Base-by-base conservation (phyloP, 2,329 filamentous ascomycete species). In the Fusarium haematococcum region DNA sequence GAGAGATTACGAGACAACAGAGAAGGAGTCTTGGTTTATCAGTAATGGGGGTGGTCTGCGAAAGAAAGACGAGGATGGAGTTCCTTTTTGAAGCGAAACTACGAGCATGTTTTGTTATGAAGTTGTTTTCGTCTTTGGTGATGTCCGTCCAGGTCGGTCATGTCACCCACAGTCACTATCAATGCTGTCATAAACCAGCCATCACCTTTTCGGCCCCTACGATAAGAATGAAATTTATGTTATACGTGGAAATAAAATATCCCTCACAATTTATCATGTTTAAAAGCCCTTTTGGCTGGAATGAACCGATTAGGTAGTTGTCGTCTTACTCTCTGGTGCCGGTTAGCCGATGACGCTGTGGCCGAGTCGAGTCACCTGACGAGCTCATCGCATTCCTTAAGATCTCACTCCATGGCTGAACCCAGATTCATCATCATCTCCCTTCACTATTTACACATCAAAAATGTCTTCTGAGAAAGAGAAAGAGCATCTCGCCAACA, bases 341-440 rank as follows among this genome's bases (percentile, higher is more conserved):
- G 67, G 9, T 48, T 71, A 68, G 30, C 71, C 59, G 71, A 71
- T 74, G 71, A 74, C 68, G 68, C 58, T 59, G 68, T 72, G 60
- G 71, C 68, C 60, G 56, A 69, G 52, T 37, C 57, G 56, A 65
- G 54, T 43, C 59, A 62, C 30, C 59, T 62, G 59, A 62, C 43
- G 9, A 27, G 37, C 43, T 18, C 9, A 18, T 54, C 3, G 14
- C 43, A 52, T 62, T 35, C 23, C 43, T 64, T 62, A 72, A 72
- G 27, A 72, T 45, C 16, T 37, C 4, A 68, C 37, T n/a, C 11
- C 14, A 37, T 25, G 48, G 27, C 32, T 16, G 33, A 58, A 37
- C 23, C 33, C 20, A 18, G 20, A 58, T 37, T 37, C 33, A 16
- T 23, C 8, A 45, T 35, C 11, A 7, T 30, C 45, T 33, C 23